Base-by-base conservation (phyloP, 2,329 filamentous ascomycete species). In the Xylariaceae sp. region DNA sequence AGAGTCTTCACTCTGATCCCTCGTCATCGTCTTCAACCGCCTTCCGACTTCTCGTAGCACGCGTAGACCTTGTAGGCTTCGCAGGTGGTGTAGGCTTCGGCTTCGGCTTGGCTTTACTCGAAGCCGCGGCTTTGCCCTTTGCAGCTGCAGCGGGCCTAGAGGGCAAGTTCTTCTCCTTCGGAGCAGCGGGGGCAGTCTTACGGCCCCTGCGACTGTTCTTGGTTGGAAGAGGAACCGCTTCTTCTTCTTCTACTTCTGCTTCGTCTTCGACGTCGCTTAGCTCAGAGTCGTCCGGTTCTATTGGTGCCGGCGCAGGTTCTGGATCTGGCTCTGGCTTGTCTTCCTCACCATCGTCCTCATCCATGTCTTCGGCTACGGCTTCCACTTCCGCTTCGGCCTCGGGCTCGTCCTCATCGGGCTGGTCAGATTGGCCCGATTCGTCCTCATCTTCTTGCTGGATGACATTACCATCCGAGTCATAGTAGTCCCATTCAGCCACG, bases 401-500 rank as follows among this genome's bases (percentile, higher is more conserved):
- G 6, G 44, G 35, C 16, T 28, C 53, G 2, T 42, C 48, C 17
- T 49, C 54, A 35, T 60, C 56, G 15, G 57, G 54, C 2, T 41
- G 48, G n/a, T 60, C 54, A 4, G 57, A 51, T 11, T 52, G 37
- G n/a, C 45, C 47, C 2, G 53, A 3, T 39, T 47, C 47, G 9
- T 48, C 52, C 19, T 57, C 47, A 28, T 57, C 56, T 30, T 57
- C 52, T 15, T 53, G 49, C 19, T 50, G 43, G 26, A 54, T 36
- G 13, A 57, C 59, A 16, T 65, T 64, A 15, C 61, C 65, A 3
- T 61, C 56, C 3, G 64, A 51, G n/a, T 66, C 62, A 12, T 59
- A 63, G 36, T 81, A 81, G 18, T 74, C 66, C 78, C 78, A 81
- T 54, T 76, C 65, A 1, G 76, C 75, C 4, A 81, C 78, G 2